Evolutionary conservation across 768 basidiomycete species (phyloP), one percentile per base, ranked within the genome.

Genomic region (Austroboletus festivus): DNA sequence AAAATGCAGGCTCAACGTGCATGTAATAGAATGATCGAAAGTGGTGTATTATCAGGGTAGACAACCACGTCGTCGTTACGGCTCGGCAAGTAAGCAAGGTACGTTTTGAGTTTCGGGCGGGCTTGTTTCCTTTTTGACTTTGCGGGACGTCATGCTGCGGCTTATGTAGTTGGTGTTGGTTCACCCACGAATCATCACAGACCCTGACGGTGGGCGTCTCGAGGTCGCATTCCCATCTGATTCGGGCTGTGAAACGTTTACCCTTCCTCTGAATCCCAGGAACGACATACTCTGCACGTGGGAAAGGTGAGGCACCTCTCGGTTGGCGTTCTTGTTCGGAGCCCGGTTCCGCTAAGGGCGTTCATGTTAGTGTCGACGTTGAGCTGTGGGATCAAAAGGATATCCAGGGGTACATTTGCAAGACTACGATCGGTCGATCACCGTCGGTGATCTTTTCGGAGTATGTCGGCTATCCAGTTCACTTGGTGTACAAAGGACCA

Each of bases 361-460:
- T 28, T 24, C 18, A 19, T 12, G 24, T 21, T 22, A 87, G 86
- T 18, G 58, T 88, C 12, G 72, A 81, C 45, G 65, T 85, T 15
- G 69, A 58, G 8, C 67, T 89, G 37, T 83, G 77, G 72, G 65
- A 61, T 11, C 60, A 65, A 8, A 64, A 69, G 28, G 58, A 60
- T n/a, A 57, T 86, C 12, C 84, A 91, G 56, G 88, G 83, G 3
- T 84, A 83, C 64, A 74, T 90, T 51, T 83, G 79, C 42, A 72
- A 80, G 59, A 64, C 78, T 1, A 43, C 72, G 33, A 47, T 56
- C 37, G 64, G 63, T 38, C 71, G 69, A 33, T 70, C 76, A 15
- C 78, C 81, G 13, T 82, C 86, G 7, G 61, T 59, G 7, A 73
- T 79, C 38, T 65, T 89, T 37, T 85, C 83, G 4, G 65, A 73